Evolutionary conservation across 495 filamentous ascomycete genomes (phyloP), one percentile per base, ranked within the genome.

Genomic region (Trichoderma parareesei): DNA sequence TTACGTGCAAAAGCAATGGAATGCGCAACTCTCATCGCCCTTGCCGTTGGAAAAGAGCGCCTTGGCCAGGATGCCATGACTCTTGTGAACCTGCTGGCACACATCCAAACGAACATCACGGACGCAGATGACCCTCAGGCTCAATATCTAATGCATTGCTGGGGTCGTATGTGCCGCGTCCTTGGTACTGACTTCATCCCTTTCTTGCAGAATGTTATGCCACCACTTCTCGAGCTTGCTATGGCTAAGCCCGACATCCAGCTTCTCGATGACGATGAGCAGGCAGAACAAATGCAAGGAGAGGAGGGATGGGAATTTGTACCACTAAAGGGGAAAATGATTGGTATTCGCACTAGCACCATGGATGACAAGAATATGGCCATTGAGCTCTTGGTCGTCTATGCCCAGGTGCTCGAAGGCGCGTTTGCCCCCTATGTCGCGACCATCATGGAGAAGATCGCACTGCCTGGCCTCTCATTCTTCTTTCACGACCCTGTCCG

Each of bases 401-500:
- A 99, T 73, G 93, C 95, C 35, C 92, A 97, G 71, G 90, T 94
- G 27, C 82, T 99, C 40, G 90, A 97, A 74, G 90, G 83, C 4
- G 87, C 90, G 38, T 98, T 99, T 71, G 92, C 94, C 67, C 90
- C 90, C 3, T 97, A 96, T 67, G 95, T 96, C 40, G 75, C 88
- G 35, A 87, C 96, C 49, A 96, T 96, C 66, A 94, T 97, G 90
- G 92, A 94, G 75, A 94, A 95, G 75, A 94, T 98, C 70, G 92
- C 93, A 5, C 78, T 99, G 41, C 93, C 95, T 33, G 92, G 95
- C 1, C 84, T 99, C 27, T 89, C 91, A 5, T 99, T 98, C 84
- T 98, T 99, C 82, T 99, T 99, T 85, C 96, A 98, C 74, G 95
- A 99, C 75, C 92, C 94, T 1, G 95, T 98, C 49, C 90, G 95